phyloP scores from a whole-genome alignment of 768 basidiomycete species.

The Kwoniella mangroviensis region DNA sequence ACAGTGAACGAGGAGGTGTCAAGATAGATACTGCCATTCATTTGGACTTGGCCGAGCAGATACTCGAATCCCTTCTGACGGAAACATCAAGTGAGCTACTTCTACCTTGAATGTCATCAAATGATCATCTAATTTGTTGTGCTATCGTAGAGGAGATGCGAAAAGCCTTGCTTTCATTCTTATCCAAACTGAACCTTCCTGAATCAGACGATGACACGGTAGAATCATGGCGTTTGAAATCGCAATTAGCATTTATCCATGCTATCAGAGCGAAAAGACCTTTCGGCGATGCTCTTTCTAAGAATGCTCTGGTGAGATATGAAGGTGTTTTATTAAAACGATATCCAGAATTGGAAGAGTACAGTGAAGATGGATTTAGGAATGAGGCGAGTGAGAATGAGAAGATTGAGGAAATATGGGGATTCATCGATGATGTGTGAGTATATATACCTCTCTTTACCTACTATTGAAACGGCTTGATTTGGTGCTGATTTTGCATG shows the following conservation, averaged over 20 bases:
- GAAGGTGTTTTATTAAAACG: conserved; percentile 70
- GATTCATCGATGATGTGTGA: conserved; percentile 45
- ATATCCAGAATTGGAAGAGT: conserved; percentile 68
- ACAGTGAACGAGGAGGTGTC: conserved; percentile 61
- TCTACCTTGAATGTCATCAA: not conserved
- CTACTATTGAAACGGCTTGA: not conserved
- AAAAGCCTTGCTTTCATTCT: conserved; percentile 68
- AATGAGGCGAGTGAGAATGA: conserved; percentile 24
- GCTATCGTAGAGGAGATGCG: conserved; percentile 65
- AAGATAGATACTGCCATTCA: conserved; percentile 61
- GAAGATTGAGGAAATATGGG: conserved; percentile 35
- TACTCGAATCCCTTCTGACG: conserved; percentile 64
- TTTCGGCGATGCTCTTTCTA: conserved; percentile 64
- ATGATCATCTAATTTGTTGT: not conserved
- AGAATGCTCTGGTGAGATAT: conserved; percentile 75
- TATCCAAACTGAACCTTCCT: conserved; percentile 71
- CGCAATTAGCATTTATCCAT: conserved; percentile 10
- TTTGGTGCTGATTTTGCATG: not conserved
- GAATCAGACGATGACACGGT: conserved; percentile 62
- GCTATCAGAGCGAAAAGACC: conserved; percentile 61
- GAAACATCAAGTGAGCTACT: conserved; percentile 62
- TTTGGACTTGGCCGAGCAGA: conserved; percentile 66
- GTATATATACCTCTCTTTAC: conserved; percentile 3
- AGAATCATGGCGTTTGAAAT: conserved; percentile 14
- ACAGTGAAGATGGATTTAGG: conserved; percentile 60